Conservation (phyloP, 2,329 filamentous ascomycete species). For the Cadophora sp. region DNA sequence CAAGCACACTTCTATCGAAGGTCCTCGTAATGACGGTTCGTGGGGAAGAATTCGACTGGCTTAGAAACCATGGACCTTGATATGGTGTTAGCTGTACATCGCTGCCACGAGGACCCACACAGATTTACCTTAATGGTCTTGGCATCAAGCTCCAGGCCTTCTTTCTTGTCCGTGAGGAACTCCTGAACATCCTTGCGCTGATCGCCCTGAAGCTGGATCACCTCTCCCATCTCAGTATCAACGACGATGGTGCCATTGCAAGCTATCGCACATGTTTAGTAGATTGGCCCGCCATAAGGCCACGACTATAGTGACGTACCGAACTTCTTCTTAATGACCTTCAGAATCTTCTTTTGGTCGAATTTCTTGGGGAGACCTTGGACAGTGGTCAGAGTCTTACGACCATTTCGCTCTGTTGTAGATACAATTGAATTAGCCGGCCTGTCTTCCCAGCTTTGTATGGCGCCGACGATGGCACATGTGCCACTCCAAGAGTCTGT, state of each 20-base stretch:
- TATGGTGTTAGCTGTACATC: constrained; percentile 1
- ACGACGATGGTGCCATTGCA: constrained; percentile 99
- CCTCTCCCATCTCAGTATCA: constrained; percentile 96
- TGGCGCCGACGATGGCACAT: constrained; percentile 26
- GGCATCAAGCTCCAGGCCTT: constrained; percentile 89
- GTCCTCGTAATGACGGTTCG: constrained; percentile 41
- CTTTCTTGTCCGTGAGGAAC: constrained; percentile 95
- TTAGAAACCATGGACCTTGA: constrained; percentile 69
- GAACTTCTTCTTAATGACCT: constrained; percentile 99
- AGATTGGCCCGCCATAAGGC: not conserved
- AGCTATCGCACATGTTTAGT: constrained; percentile 57
- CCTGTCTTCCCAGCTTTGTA: constrained; percentile 32
- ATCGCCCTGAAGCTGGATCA: constrained; percentile 99
- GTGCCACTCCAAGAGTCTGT: constrained; percentile 1
- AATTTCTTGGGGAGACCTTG: constrained; percentile 99
- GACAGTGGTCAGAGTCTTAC: constrained; percentile 99
- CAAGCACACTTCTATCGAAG: constrained; percentile 42
- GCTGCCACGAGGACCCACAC: not conserved
- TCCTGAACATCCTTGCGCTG: constrained; percentile 99
- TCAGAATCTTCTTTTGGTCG: constrained; percentile 99
- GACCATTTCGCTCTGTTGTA: constrained; percentile 94
- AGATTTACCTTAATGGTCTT: constrained; percentile 91
- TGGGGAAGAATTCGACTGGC: constrained; percentile 47
- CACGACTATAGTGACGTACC: constrained; percentile 58
- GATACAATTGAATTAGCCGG: constrained; percentile 49